These are phyloP conservation scores for Saccharomycopsis oosterbeekiorum DNA, from an alignment of 805 yeast species.

Conservation along the genomic window DNA sequence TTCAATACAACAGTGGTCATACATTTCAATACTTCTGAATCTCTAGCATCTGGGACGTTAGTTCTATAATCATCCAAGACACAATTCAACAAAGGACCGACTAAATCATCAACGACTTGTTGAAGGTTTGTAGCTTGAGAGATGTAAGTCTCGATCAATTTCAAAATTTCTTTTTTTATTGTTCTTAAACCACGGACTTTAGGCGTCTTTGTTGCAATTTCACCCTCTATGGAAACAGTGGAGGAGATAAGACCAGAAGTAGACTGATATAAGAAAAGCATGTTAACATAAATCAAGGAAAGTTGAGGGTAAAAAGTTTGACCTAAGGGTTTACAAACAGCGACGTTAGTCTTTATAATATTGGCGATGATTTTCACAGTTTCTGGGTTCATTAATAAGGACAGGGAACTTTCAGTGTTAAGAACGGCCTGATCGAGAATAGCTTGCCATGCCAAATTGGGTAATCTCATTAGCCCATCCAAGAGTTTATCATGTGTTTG, in stretches of 20 bases:
- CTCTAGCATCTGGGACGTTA: slow-evolving; percentile 93
- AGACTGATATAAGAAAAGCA: slow-evolving; percentile 82
- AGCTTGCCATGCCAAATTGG: slow-evolving; percentile 90
- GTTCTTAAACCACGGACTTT: slow-evolving; percentile 93
- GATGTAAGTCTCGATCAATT: slow-evolving; percentile 80
- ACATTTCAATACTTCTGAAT: slow-evolving; percentile 94
- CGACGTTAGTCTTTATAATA: slow-evolving; percentile 87
- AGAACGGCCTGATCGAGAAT: slow-evolving; percentile 77
- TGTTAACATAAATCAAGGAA: slow-evolving; percentile 75
- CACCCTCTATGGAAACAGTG: slow-evolving; percentile 69
- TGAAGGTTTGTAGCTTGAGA: slow-evolving; percentile 79
- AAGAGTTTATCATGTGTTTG: slow-evolving; percentile 63
- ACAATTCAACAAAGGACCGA: slow-evolving; percentile 74
- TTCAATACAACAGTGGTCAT: slow-evolving; percentile 82
- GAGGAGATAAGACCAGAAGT: slow-evolving; percentile 79
- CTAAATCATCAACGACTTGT: slow-evolving; percentile 72
- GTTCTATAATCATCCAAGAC: slow-evolving; percentile 81
- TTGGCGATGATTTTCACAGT: slow-evolving; percentile 89
- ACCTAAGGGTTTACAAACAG: slow-evolving; percentile 92
- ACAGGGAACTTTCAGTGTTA: slow-evolving; percentile 54
- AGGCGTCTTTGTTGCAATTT: slow-evolving; percentile 89
- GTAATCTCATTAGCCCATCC: slow-evolving; percentile 75
- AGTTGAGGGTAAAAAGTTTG: slow-evolving; percentile 85
- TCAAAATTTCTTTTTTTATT: slow-evolving; percentile 86
- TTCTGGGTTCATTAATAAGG: slow-evolving; percentile 62